A percentile compares a stretch with the other conserved stretches of the same genome.
Conservation (phyloP, 345 rosid species). For the Ricinus communis region DNA sequence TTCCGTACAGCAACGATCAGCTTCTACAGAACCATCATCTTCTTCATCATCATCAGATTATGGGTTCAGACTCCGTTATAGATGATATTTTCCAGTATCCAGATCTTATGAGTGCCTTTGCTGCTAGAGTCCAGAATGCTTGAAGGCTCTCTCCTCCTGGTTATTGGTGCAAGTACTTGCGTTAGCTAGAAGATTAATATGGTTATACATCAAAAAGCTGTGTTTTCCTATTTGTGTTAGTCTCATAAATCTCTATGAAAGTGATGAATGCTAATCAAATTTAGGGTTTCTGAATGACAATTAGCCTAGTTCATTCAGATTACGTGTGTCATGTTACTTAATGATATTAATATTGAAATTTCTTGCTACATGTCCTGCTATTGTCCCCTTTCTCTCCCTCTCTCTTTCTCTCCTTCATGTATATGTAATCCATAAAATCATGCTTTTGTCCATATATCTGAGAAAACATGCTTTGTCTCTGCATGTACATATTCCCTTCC, state of each 20-base stretch:
- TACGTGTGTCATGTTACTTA: not conserved
- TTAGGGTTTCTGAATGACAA: not conserved
- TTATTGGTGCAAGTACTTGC: too few species aligned
- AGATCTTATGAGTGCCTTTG: slow-evolving; percentile 32
- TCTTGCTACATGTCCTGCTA: not conserved
- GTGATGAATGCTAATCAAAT: not conserved
- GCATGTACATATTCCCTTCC: not conserved
- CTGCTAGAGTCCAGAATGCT: slow-evolving; percentile 42
- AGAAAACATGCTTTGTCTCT: slow-evolving; percentile 5
- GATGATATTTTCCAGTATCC: slow-evolving; percentile 44
- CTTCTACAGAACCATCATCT: not conserved
- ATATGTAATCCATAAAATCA: not conserved
- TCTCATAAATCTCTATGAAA: too few species aligned
- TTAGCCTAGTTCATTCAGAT: not conserved
- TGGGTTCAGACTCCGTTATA: slow-evolving; percentile 26
- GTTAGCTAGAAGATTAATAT: too few species aligned
- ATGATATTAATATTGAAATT: not conserved
- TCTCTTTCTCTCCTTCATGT: too few species aligned
- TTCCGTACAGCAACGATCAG: slow-evolving; percentile 10
- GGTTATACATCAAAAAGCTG: too few species aligned
- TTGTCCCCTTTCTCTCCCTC: not conserved
- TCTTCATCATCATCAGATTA: slow-evolving; percentile 17
- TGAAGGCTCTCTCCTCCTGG: not conserved
- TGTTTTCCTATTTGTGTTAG: too few species aligned
- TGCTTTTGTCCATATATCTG: not conserved